Conservation (phyloP, 257 asterid genomes). For the Scutellaria minor region DNA sequence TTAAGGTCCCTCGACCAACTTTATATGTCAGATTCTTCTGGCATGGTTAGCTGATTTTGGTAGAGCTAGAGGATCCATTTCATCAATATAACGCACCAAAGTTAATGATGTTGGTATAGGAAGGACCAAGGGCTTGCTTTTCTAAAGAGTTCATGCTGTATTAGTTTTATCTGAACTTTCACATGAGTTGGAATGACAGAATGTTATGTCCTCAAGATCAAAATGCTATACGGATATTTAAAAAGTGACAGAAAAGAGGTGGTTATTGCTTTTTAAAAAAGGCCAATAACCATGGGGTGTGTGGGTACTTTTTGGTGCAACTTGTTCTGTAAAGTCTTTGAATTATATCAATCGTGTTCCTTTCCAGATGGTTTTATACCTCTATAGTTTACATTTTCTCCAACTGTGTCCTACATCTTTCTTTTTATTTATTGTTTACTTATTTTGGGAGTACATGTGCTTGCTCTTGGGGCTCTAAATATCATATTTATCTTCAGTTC, state of each 20-base stretch:
- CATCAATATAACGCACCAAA: slow-evolving; percentile 7
- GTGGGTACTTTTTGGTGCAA: not conserved
- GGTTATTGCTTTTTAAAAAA: slow-evolving; percentile 14
- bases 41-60: slow-evolving; percentile 15
- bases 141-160: slow-evolving; percentile 17
- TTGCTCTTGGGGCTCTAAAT: slow-evolving; percentile 32
- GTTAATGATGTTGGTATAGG: not conserved
- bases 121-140: slow-evolving; percentile 16
- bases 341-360: slow-evolving; percentile 19
- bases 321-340: not conserved
- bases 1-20: slow-evolving; percentile 13
- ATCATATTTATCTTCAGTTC: slow-evolving; percentile 55
- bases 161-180: slow-evolving; percentile 6
- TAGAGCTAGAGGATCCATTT: slow-evolving; percentile 23
- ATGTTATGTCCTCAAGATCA: not conserved
- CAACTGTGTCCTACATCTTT: slow-evolving; percentile 20
- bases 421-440: not conserved
- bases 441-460: slow-evolving; percentile 1
- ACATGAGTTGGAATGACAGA: slow-evolving; percentile 7
- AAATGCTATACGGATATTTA: not conserved
- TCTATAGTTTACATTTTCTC: slow-evolving; percentile 12
- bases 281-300: not conserved
- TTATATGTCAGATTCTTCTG: not conserved
- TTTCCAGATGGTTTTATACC: slow-evolving; percentile 4
- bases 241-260: slow-evolving; percentile 2